Evolutionary conservation across 352 stramenopile genomes (phyloP), one percentile per base, ranked within the genome.

Genomic region (Phytophthora chlamydospora): DNA sequence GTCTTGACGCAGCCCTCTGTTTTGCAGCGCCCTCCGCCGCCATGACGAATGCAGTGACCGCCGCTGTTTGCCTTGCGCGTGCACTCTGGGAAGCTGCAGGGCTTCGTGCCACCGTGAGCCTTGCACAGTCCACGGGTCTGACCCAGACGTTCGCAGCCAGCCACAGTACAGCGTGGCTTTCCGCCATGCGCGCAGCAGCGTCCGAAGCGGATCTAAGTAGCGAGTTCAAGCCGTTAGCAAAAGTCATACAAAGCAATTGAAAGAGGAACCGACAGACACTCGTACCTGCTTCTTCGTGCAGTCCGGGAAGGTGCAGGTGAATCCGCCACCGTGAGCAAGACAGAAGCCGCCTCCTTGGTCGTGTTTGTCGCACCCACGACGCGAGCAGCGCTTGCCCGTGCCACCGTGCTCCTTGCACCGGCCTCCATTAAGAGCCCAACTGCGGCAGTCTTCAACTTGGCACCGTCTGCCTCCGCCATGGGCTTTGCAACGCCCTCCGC

Each of bases 261-360:
- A 29, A 4, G 24, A 29, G 24, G 24, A 29, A 29, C n/a, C n/a
- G n/a, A n/a, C 24, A 29, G 24, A 19, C 6, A n/a, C 35, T 57
- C 34, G n/a, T 59, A 94, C 83, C 67, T 89, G 80, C 45, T 92
- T 95, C 73, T 95, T 95, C 13, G 72, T 77, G 55, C 85, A 95
- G 24, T 84, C 81, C 1, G 80, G 66, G 16, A 88, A 75, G 6
- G 70, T 77, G 47, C 85, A 94, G 19, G 84, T 87, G 55, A 74
- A 87, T 0, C 85, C 85, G 2, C 85, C 85, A 36, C 85, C 85
- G 39, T 94, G 85, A 24, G 81, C 67, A 47, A 92, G 78, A 39
- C 85, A 94, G 32, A 71, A 88, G 13, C 85, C 85, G 7, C 85
- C 85, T 43, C 85, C 85, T 71, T 91, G 83, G 57, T 94, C 83